Base-by-base conservation (phyloP, 2,329 filamentous ascomycete species). In the Colletotrichum sp. region DNA sequence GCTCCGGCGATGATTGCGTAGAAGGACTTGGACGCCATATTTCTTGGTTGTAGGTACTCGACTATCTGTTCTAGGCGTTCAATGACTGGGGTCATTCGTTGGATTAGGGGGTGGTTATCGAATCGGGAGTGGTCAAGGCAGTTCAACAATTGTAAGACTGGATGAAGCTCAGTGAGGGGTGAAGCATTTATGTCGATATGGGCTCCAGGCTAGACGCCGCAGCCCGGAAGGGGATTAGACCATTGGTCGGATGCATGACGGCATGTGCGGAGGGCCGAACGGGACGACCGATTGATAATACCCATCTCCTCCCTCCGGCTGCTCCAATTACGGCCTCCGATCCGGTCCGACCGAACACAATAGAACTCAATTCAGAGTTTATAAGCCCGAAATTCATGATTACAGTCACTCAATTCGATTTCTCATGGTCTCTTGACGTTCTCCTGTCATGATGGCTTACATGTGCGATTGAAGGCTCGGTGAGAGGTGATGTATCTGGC, bases 1-100 rank as follows among this genome's bases (percentile, higher is more conserved):
- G 92, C 93, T 71, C 94, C 94, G 13, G 93, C 93, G 75, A 96
- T 85, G 76, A 96, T 86, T 67, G 93, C 92, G 83, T 93, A 94
- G 80, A 94, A 78, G 28, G 73, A 72, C 52, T 83, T 84, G 76
- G 83, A 81, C 8, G 82, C 76, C 80, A 83, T 83, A 26, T 8
- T 77, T 15, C n/a, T 32, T 39, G 18, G 28, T 24, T 70, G 13
- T 15, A 21, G 34, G n/a, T 13, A 52, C 12, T 52, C 44, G n/a
- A 24, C 44, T 21, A 52, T 52, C n/a, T 52, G 44, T 52, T 52
- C 10, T 21, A 52, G 44, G n/a, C 44, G 44, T 49, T 49, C 18
- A 49, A 10, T 21, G 44, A 49, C 44, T 49, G 44, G 44, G 44
- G 44, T 52, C 44, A 52, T 52, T 21, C 44, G 44, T 21, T 21